phyloP scores from a whole-genome alignment of 495 filamentous ascomycete genomes.

The Aspergillus hancockii region DNA sequence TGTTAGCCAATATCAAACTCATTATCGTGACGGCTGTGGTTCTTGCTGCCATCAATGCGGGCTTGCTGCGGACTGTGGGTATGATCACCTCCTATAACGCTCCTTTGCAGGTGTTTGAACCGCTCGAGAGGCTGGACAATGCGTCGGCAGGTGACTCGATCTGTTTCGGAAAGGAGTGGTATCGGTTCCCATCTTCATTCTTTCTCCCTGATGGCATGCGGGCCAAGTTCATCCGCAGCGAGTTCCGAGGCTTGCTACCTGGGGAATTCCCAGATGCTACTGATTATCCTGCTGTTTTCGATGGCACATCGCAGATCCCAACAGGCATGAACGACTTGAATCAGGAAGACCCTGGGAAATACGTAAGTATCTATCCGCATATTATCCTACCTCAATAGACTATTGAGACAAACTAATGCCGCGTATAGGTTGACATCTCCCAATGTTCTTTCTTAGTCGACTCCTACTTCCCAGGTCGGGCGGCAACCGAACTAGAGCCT shows the following conservation, averaged over 20 bases:
- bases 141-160: conserved; percentile 63
- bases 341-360: conserved; percentile 82
- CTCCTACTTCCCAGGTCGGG: conserved; percentile 68
- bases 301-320: conserved; percentile 78
- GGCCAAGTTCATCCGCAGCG: conserved; percentile 85
- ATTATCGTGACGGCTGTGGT: conserved; percentile 56
- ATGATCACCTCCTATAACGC: conserved; percentile 82
- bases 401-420: conserved; percentile 18
- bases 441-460: conserved; percentile 86
- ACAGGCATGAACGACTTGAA: conserved; percentile 93
- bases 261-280: conserved; percentile 81
- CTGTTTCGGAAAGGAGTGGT: conserved; percentile 98
- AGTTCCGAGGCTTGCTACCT: conserved; percentile 86
- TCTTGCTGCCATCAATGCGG: conserved; percentile 58
- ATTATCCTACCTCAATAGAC: background rate
- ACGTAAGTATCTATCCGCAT: conserved; percentile 52
- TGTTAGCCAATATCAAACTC: conserved; percentile 72
- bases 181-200: conserved; percentile 93
- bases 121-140: conserved; percentile 50
- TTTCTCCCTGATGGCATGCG: conserved; percentile 77
- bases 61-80: conserved; percentile 75
- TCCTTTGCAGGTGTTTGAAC: conserved; percentile 73
- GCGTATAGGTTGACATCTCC: conserved; percentile 60
- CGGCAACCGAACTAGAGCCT: conserved; percentile 63
- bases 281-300: conserved; percentile 59